phyloP scores from a whole-genome alignment of 331 rosid genomes.

The Acacia concinna region DNA sequence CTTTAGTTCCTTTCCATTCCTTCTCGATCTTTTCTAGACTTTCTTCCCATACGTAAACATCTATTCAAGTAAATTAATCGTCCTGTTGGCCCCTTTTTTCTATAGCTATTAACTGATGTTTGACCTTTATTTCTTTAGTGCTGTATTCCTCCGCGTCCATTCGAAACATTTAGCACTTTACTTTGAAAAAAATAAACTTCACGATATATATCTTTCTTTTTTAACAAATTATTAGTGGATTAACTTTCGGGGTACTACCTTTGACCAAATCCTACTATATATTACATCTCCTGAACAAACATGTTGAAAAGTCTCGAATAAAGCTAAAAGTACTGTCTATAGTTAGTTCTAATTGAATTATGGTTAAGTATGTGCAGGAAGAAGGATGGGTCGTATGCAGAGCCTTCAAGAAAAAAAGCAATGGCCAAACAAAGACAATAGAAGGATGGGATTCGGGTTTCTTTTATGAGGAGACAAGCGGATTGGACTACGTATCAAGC shows the following conservation, averaged over 20 bases:
- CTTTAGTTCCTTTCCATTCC: slow-evolving; percentile 35
- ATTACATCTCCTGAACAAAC: slow-evolving; percentile 29
- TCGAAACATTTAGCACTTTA: background rate
- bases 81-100: background rate
- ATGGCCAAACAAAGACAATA: slow-evolving; percentile 47
- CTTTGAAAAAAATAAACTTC: background rate
- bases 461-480: slow-evolving; percentile 65
- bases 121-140: background rate
- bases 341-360: background rate
- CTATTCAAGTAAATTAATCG: slow-evolving; percentile 10
- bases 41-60: slow-evolving; percentile 27
- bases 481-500: slow-evolving; percentile 45
- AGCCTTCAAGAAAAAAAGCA: slow-evolving; percentile 91
- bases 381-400: slow-evolving; percentile 99
- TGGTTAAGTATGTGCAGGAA: slow-evolving; percentile 56
- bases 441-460: slow-evolving; percentile 76
- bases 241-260: background rate
- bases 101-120: background rate
- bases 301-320: slow-evolving; percentile 30
- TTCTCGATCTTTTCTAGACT: slow-evolving; percentile 31
- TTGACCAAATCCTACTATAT: background rate
- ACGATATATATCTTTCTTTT: background rate
- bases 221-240: background rate
- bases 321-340: slow-evolving; percentile 31
- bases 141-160: background rate